phyloP scores from a whole-genome alignment of 2,329 filamentous ascomycete genomes.

The Paracamarosporium sp. region DNA sequence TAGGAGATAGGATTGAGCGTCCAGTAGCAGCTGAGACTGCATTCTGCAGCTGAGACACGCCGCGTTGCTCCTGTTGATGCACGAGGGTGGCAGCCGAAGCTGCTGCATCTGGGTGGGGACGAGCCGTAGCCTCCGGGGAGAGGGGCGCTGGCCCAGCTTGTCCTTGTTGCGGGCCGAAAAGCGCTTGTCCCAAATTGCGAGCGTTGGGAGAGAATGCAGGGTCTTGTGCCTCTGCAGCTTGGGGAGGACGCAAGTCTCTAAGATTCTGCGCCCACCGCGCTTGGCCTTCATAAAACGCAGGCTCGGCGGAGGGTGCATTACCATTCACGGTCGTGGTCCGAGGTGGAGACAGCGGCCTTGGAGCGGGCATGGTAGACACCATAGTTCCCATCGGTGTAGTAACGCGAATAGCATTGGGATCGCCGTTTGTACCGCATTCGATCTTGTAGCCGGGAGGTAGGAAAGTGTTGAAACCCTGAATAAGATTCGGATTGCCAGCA shows the following conservation, averaged over 20 bases:
- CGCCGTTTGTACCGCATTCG: conserved; percentile 91
- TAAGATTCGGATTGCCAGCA: conserved; percentile 91
- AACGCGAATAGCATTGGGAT: conserved; percentile 94
- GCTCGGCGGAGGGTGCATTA: conserved; percentile 51
- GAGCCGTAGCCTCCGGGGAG: conserved; percentile 45
- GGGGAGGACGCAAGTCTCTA: conserved; percentile 20
- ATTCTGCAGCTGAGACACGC: conserved; percentile 70
- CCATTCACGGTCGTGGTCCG: conserved; percentile 62
- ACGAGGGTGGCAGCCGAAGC: conserved; percentile 53
- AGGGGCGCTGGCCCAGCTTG: conserved; percentile 40
- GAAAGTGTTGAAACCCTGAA: conserved; percentile 98
- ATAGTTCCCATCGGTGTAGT: conserved; percentile 98
- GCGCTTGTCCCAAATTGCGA: conserved; percentile 48
- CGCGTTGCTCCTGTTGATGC: conserved; percentile 70
- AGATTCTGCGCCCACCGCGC: conserved; percentile 48
- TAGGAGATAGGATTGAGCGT: conserved; percentile 59
- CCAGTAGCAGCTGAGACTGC: conserved; percentile 67
- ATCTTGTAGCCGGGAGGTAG: conserved; percentile 94
- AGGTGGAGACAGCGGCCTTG: conserved; percentile 54
- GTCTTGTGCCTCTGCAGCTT: conserved; percentile 43
- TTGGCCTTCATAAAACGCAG: conserved; percentile 44
- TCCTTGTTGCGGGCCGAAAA: conserved; percentile 44
- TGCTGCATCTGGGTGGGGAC: conserved; percentile 44
- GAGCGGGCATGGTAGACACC: conserved; percentile 78
- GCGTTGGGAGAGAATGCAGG: conserved; percentile 53